phyloP scores from a whole-genome alignment of 805 yeast species.

The Pichia nakasei region DNA sequence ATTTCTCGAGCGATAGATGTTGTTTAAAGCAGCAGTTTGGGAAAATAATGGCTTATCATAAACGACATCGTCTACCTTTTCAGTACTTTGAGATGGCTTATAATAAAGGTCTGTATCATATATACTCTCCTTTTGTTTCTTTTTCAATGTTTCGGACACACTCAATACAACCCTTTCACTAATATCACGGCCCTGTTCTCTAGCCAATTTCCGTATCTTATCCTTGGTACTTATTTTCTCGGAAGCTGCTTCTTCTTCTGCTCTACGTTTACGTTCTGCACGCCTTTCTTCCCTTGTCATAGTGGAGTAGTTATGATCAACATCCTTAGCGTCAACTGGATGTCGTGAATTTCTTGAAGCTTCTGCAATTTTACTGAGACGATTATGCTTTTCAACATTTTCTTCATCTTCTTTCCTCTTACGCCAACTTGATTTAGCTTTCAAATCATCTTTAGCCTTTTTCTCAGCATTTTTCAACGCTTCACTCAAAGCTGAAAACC shows the following conservation, averaged over 20 bases:
- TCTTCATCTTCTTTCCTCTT: slow-evolving; percentile 31
- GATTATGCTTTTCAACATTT: slow-evolving; percentile 40
- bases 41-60: slow-evolving; percentile 53
- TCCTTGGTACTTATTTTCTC: slow-evolving; percentile 38
- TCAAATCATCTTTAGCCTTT: slow-evolving; percentile 48
- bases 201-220: slow-evolving; percentile 34
- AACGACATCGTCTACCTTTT: slow-evolving; percentile 32
- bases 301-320: slow-evolving; percentile 11
- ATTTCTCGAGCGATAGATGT: slow-evolving; percentile 37
- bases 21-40: slow-evolving; percentile 41
- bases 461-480: slow-evolving; percentile 68
- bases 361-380: slow-evolving; percentile 40
- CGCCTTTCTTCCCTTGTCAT: slow-evolving; percentile 31
- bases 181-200: slow-evolving; percentile 41
- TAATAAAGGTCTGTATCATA: slow-evolving; percentile 54
- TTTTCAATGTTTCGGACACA: slow-evolving; percentile 20
- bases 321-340: background rate
- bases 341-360: slow-evolving; percentile 30
- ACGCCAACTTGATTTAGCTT: slow-evolving; percentile 40
- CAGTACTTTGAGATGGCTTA: slow-evolving; percentile 29
- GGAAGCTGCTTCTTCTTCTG: slow-evolving; percentile 38
- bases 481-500: slow-evolving; percentile 50
- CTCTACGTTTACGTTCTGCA: slow-evolving; percentile 36
- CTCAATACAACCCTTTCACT: slow-evolving; percentile 50
- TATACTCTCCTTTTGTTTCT: slow-evolving; percentile 30